Evolutionary conservation across 1,284 basidiomycete genomes (phyloP).

Genomic region (Bjerkandera adusta): DNA sequence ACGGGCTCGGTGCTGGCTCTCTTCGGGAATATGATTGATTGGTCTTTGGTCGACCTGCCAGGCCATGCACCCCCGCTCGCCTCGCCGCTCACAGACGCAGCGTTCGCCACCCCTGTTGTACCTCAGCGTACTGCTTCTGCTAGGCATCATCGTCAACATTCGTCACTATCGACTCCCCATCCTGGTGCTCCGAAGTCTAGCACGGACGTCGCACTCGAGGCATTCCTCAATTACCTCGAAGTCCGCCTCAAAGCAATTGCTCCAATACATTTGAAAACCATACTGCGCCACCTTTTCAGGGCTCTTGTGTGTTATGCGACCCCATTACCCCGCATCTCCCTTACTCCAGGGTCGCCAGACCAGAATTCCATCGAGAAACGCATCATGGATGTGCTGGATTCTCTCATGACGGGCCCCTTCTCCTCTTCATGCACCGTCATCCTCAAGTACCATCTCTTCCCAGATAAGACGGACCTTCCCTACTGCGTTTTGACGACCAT

Average conservation of each 20-base stretch:
- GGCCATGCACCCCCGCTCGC: slow-evolving; percentile 24
- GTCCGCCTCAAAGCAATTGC: slow-evolving; percentile 57
- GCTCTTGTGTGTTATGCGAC: slow-evolving; percentile 60
- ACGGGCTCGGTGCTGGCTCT: slow-evolving; percentile 52
- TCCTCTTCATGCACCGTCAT: slow-evolving; percentile 60
- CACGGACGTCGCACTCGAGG: slow-evolving; percentile 54
- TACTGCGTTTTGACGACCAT: slow-evolving; percentile 46
- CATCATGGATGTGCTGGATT: slow-evolving; percentile 52
- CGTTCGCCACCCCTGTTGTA: slow-evolving; percentile 25
- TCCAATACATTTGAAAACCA: slow-evolving; percentile 46
- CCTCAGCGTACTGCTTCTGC: slow-evolving; percentile 32
- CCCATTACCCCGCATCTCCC: slow-evolving; percentile 62
- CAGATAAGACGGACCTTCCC: slow-evolving; percentile 19
- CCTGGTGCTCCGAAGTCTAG: slow-evolving; percentile 33
- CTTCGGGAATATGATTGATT: slow-evolving; percentile 56
- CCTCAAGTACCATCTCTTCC: slow-evolving; percentile 49
- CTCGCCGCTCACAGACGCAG: slow-evolving; percentile 25
- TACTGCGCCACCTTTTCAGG: slow-evolving; percentile 72
- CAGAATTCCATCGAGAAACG: slow-evolving; percentile 45
- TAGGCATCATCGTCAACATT: slow-evolving; percentile 55
- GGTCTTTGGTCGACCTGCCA: slow-evolving; percentile 42
- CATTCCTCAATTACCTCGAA: slow-evolving; percentile 64
- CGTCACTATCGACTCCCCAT: slow-evolving; percentile 44
- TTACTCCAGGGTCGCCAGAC: slow-evolving; percentile 38
- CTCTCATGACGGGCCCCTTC: slow-evolving; percentile 63